These are phyloP conservation scores for Tritrichomonas musculus DNA, from an alignment of 208 protist species.

Conservation along the genomic window DNA sequence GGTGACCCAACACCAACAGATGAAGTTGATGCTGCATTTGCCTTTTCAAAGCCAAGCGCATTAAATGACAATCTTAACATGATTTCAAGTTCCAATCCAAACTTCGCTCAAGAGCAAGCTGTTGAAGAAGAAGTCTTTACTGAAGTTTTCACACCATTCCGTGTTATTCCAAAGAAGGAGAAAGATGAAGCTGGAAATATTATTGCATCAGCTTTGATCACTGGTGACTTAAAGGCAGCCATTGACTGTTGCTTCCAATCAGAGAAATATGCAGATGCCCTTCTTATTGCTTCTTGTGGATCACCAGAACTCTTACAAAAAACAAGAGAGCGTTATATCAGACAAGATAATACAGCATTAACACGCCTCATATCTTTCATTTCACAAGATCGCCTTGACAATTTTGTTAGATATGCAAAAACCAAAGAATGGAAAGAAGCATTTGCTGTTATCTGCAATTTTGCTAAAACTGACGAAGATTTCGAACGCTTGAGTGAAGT, in stretches of 20 bases:
- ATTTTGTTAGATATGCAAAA: background rate
- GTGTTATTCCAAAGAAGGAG: background rate
- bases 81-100: background rate
- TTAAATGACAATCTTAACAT: background rate
- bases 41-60: background rate
- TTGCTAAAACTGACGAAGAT: background rate
- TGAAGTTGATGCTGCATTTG: background rate
- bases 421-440: background rate
- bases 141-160: background rate
- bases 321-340: background rate
- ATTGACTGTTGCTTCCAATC: background rate
- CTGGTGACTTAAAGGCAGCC: background rate
- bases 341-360: background rate
- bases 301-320: background rate
- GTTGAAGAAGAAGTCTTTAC: background rate
- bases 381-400: background rate
- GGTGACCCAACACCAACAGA: background rate
- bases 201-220: background rate
- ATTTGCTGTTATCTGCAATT: background rate
- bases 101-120: background rate
- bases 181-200: background rate
- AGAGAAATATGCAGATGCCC: background rate
- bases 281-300: background rate
- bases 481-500: background rate
- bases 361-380: background rate